Evolutionary conservation across 1,139 yeast genomes (phyloP).

Genomic region (Geotrichum macrosporum): DNA sequence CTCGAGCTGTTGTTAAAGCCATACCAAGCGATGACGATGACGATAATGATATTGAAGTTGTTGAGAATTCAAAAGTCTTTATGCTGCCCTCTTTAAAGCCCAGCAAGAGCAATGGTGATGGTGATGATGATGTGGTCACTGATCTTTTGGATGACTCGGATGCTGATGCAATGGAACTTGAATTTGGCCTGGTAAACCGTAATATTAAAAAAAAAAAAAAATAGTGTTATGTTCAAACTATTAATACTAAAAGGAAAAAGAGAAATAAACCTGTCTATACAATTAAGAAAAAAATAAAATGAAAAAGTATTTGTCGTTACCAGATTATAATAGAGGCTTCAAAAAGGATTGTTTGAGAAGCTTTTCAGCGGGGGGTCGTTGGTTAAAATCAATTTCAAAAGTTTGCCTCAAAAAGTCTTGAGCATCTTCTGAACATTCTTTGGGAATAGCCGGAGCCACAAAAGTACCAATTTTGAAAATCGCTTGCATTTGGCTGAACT

Average conservation of each 20-base stretch:
- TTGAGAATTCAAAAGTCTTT: not conserved
- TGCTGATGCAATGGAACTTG: slow-evolving; percentile 19
- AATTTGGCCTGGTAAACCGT: slow-evolving; percentile 1
- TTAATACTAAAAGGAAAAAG: too few relatives aligned
- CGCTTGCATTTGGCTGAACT: slow-evolving; percentile 93
- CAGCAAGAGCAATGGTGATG: not conserved
- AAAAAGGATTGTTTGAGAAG: slow-evolving; percentile 54
- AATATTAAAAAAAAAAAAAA: too few relatives aligned
- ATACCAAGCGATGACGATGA: not conserved
- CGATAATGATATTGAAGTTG: not conserved
- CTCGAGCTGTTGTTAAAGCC: not conserved
- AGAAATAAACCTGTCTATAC: not conserved
- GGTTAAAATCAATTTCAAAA: slow-evolving; percentile 68
- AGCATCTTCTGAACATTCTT: slow-evolving; percentile 65
- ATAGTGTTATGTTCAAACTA: too few relatives aligned
- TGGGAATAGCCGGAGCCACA: slow-evolving; percentile 69
- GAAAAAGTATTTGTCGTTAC: not conserved
- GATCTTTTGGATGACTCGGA: slow-evolving; percentile 8
- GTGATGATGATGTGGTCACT: slow-evolving; percentile 10
- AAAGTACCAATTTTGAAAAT: slow-evolving; percentile 87
- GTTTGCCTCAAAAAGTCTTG: slow-evolving; percentile 60
- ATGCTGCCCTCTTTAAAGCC: not conserved
- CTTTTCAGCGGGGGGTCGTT: slow-evolving; percentile 70
- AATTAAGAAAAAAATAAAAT: not conserved
- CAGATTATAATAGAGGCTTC: slow-evolving; percentile 13